Conservation (phyloP, 2,329 filamentous ascomycete species). For the Metarhizium album region DNA sequence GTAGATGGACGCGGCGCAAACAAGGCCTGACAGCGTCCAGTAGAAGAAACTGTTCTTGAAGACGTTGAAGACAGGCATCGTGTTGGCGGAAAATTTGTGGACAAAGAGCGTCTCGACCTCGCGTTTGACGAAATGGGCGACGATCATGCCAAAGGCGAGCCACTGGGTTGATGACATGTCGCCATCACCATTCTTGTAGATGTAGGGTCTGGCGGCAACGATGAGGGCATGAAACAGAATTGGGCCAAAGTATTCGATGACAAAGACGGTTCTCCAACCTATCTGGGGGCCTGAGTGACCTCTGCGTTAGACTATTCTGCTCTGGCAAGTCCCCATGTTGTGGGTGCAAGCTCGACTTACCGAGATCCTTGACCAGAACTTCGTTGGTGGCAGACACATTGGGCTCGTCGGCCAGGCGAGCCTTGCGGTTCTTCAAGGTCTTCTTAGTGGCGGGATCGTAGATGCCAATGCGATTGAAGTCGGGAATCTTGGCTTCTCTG, state of each 20-base stretch:
- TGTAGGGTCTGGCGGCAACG: conserved; percentile 60
- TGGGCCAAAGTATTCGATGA: conserved; percentile 90
- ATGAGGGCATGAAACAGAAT: conserved; percentile 74
- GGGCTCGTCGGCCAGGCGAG: conserved; percentile 36
- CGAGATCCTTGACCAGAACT: conserved; percentile 86
- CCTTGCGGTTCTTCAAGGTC: conserved; percentile 52
- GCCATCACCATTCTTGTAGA: conserved; percentile 33
- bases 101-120: conserved; percentile 91
- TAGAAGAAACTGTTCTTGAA: conserved; percentile 95
- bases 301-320: background rate
- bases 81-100: conserved; percentile 88
- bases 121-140: conserved; percentile 84
- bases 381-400: conserved; percentile 39
- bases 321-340: background rate
- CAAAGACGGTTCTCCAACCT: conserved; percentile 84
- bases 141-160: conserved; percentile 62
- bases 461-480: conserved; percentile 52
- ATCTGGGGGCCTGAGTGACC: conserved; percentile 63
- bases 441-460: conserved; percentile 50
- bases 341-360: conserved; percentile 36
- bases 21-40: conserved; percentile 72
- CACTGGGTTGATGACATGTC: conserved; percentile 57
- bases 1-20: conserved; percentile 81
- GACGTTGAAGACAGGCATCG: conserved; percentile 85
- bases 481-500: conserved; percentile 36